Base-by-base conservation (phyloP, 2,329 filamentous ascomycete genomes). In the Trichothecium roseum region DNA sequence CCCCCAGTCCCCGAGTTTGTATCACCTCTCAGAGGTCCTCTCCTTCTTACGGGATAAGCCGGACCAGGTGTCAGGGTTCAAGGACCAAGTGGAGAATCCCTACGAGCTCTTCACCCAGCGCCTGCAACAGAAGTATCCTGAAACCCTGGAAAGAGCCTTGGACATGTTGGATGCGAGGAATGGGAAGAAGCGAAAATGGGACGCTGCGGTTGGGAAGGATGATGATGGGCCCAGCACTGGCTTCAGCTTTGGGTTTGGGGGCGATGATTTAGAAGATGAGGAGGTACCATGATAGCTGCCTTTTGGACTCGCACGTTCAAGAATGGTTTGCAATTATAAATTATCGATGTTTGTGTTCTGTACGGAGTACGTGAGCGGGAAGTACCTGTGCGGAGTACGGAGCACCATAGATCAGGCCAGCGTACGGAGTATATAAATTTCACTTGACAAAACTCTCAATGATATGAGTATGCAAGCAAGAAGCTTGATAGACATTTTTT, bases 21-120 rank as follows among this genome's bases (percentile, higher is more conserved):
- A 58, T 22, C 81, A 89, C 48, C 60, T 95, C 2, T 65, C 71
- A 0, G 77, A 85, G 30, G 87, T 87, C 1, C 57, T 96, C 35
- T 74, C 74, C 2, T 96, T 96, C 48, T 58, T 96, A 48, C 72
- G 74, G 35, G 80, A 94, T 53, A 87, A 86, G 56, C 63, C 82
- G 3, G 82, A 89, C 39, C 87, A 94, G 52, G 79, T 95, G 2
- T 91, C 84, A 17, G 89, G 91, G 0, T 96, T 96, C 53, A 72
- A 71, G 33, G 74, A 75, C 22, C 72, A 78, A 12, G 68, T 94
- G 3, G 60, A 63, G 7, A 78, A 89, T 54, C 80, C 85, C 0
- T 93, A 81, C 55, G 68, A 69, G 6, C 63, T 87, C 4, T 95
- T 96, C 53, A 68, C 82, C 4, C 68, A 79, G 37, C 72, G 79